These are phyloP conservation scores for Alternaria sp. DNA, from an alignment of 2,329 filamentous ascomycete genomes.

Conservation along the genomic window DNA sequence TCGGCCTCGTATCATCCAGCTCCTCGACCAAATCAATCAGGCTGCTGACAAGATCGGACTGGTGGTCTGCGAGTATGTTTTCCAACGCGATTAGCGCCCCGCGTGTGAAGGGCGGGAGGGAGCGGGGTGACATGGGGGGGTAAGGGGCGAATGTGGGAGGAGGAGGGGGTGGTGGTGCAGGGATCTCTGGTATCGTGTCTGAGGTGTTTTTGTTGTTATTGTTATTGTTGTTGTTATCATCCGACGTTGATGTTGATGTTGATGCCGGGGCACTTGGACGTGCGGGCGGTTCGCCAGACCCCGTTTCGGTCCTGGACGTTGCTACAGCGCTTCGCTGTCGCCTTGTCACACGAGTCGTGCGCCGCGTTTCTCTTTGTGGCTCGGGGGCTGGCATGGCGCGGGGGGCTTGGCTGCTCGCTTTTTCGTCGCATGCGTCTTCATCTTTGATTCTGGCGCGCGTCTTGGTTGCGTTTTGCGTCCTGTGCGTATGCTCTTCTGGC, in stretches of 20 bases:
- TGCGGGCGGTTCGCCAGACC: too few species aligned
- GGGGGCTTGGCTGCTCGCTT: fast-evolving
- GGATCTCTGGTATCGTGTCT: neutral
- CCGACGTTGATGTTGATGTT: too few species aligned
- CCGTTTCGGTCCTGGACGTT: too few species aligned
- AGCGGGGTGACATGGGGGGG: neutral
- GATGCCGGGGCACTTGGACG: too few species aligned
- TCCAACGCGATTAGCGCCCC: conserved; percentile 15
- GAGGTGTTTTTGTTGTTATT: neutral
- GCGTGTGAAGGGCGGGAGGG: conserved; percentile 11
- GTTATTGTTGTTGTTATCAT: too few species aligned
- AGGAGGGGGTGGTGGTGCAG: neutral
- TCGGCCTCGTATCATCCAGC: conserved; percentile 11
- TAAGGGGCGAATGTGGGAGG: neutral
- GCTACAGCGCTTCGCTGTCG: neutral
- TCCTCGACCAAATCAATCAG: conserved; percentile 3
- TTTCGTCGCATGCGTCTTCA: neutral
- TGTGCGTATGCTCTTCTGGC: neutral
- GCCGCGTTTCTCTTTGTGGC: neutral
- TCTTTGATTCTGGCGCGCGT: neutral
- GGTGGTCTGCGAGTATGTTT: conserved; percentile 14
- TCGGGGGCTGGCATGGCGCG: neutral
- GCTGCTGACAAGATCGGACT: neutral
- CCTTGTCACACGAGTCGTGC: neutral
- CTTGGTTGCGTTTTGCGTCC: neutral